Evolutionary conservation across 805 yeast genomes (phyloP), one percentile per base, ranked within the genome.

Genomic region (Metschnikowia picachoensis): DNA sequence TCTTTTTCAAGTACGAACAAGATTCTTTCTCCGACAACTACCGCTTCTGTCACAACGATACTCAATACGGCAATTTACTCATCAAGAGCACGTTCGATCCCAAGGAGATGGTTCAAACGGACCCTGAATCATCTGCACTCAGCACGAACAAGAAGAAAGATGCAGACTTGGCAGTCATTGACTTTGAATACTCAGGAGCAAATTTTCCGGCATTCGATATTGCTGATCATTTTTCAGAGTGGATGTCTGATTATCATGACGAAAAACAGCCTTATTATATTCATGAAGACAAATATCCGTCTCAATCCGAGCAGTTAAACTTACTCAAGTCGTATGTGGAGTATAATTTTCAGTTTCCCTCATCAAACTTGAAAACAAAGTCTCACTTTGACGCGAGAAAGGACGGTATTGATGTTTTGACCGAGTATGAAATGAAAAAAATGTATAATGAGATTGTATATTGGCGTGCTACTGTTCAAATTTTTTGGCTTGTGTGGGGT

Each of bases 211-310:
- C 95, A 2, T 88, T 75, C 61, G 99, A 94, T 62, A 79, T 94
- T 46, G 91, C 91, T 12, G 91, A 94, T 64, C 99, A 94, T 68
- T 87, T 94, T 56, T 78, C 87, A 53, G 99, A 92, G 69, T 92
- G 99, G 99, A 94, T 91, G 97, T 78, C 88, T 40, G 89, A 94
- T 68, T 94, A 92, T 62, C 87, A 85, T 59, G 79, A 81, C 55
- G 78, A 82, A 1, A 69, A 73, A 15, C 50, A 54, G 39, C 66
- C 73, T 13, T 79, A 85, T 61, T 77, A 66, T 46, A 68, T 86
- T n/a, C 73, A 78, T 55, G 70, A 67, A 30, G 67, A 74, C 11
- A 66, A 69, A 33, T 94, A 77, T 65, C 99, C 99, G 9, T 69
- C 72, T 12, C 70, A 72, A 49, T 80, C 80, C 37, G 85, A 90